Evolutionary conservation across 805 yeast species (phyloP), one percentile per base, ranked within the genome.

Genomic region (Naumovozyma castellii): DNA sequence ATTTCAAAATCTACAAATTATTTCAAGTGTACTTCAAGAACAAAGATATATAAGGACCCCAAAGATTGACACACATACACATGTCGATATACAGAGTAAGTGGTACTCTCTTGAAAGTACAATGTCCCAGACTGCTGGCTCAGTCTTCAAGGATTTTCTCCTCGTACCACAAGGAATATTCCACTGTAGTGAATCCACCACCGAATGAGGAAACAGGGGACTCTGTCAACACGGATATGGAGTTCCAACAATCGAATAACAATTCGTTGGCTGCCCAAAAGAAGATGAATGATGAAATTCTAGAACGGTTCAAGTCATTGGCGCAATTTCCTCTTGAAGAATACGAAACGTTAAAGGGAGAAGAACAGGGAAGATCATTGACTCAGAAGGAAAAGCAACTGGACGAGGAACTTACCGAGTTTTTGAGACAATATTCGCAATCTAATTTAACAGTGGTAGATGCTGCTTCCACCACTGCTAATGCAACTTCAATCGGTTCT

Each of bases 371-470:
- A 12, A 34, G 36, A 16, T 38, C 46, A 4, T 35, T 52, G 18
- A 38, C 45, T 15, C 44, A 39, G 18, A 57, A 51, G 35, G 65
- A 59, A 44, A 46, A 53, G 29, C 58, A 51, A 34, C 39, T 59
- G 37, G 63, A 60, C 41, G 54, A 51, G 28, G 59, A 57, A 41
- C 40, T 60, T 16, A 47, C 55, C 10, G 47, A 44, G 2, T 58
- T 60, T 36, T 42, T 58, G 17, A 50, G 47, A 18, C 54, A 53
- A 39, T 59, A 51, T 40, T 46, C 60, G 5, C 46, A 47, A 28
- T 37, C 31, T 10, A 55, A 49, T 34, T 46, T 47, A 33, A 39
- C 49, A 8, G 32, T n/a, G n/a, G n/a, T n/a, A 19, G 36, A 14
- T n/a, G 32, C 16, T 16, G 13, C 22, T 22, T 15, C 13, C 38